phyloP scores from a whole-genome alignment of 1,139 yeast species.

The Lodderomyces margitis region DNA sequence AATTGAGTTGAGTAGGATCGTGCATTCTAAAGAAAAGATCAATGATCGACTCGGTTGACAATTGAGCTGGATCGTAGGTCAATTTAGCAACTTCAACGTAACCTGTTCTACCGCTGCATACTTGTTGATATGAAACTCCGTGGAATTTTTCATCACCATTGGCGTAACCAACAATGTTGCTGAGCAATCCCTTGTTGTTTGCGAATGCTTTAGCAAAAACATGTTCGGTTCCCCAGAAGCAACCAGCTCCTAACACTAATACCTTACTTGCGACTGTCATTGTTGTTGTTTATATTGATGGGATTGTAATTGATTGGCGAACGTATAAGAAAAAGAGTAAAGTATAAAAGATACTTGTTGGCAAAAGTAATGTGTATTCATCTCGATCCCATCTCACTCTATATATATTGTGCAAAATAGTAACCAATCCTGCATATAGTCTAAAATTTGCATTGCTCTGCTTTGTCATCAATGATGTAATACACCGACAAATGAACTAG shows the following conservation, averaged over 20 bases:
- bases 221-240: conserved; percentile 96
- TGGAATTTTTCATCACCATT: conserved; percentile 57
- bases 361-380: neutral
- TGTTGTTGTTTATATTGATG: neutral
- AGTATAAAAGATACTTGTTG: neutral
- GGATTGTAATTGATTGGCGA: neutral
- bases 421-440: conserved; percentile 1
- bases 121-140: conserved; percentile 67
- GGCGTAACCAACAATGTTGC: conserved; percentile 84
- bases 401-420: neutral
- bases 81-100: conserved; percentile 81
- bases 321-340: neutral
- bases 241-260: conserved; percentile 64
- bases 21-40: conserved; percentile 90
- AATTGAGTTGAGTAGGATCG: conserved; percentile 57
- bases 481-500: no score
- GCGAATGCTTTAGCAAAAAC: conserved; percentile 67
- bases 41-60: conserved; percentile 59
- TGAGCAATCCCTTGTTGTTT: conserved; percentile 59
- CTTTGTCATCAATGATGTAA: neutral
- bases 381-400: neutral
- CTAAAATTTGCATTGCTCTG: neutral
- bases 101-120: conserved; percentile 70
- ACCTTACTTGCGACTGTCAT: conserved; percentile 2
- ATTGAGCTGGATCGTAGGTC: conserved; percentile 68